Conservation (phyloP, 208 protist species). For the Leishmania guyanensis region DNA sequence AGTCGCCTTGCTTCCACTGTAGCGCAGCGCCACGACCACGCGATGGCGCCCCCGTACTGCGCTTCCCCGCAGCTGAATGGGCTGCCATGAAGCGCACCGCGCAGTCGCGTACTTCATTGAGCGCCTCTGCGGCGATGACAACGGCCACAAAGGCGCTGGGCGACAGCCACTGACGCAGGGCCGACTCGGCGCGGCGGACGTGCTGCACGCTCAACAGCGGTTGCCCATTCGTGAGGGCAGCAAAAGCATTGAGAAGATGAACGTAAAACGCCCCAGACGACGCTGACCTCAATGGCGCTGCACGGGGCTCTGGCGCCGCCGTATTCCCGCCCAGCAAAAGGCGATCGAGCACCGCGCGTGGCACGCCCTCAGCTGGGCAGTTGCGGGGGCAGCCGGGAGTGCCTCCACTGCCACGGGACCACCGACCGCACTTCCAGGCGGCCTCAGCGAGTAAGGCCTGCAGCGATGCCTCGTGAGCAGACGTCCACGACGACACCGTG, state of each 20-base stretch:
- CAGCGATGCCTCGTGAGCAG: slow-evolving; percentile 20
- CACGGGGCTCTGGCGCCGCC: not conserved
- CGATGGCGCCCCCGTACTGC: not conserved
- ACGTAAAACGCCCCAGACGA: slow-evolving; percentile 17
- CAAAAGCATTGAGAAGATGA: slow-evolving; percentile 27
- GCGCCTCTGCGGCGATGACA: slow-evolving; percentile 53
- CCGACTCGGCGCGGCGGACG: slow-evolving; percentile 31
- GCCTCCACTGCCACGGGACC: slow-evolving; percentile 3
- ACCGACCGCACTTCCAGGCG: slow-evolving; percentile 54
- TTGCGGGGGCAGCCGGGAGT: too few relatives aligned
- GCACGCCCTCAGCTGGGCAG: not conserved
- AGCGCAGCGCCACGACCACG: not conserved
- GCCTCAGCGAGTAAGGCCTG: slow-evolving; percentile 45
- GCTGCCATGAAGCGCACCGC: slow-evolving; percentile 4
- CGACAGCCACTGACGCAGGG: slow-evolving; percentile 37
- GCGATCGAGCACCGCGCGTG: not conserved
- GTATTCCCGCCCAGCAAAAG: slow-evolving; percentile 1
- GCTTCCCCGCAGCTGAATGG: not conserved
- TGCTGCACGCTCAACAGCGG: slow-evolving; percentile 24
- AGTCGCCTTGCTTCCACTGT: not conserved
- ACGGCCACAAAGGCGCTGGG: slow-evolving; percentile 34
- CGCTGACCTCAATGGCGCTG: not conserved
- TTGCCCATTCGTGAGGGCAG: slow-evolving; percentile 19
- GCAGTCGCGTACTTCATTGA: slow-evolving; percentile 51
- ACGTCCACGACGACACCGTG: not conserved